Conservation (phyloP, 768 basidiomycete genomes). For the Lepiota venenata region DNA sequence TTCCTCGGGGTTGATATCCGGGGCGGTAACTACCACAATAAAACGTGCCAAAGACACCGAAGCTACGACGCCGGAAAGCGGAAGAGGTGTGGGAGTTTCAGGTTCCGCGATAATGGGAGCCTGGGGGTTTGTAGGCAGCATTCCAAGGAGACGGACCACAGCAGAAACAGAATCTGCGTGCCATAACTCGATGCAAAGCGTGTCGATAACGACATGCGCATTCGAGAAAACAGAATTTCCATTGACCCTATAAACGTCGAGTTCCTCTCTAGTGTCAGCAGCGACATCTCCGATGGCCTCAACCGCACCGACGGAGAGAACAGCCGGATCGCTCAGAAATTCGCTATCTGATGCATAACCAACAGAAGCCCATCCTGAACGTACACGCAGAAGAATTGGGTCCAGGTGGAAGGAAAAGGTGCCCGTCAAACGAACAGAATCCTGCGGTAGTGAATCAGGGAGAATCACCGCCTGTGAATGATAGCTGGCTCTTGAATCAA, state of each 20-base stretch:
- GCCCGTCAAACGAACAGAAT: slow-evolving; percentile 43
- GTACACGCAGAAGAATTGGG: slow-evolving; percentile 53
- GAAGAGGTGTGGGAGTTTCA: slow-evolving; percentile 5
- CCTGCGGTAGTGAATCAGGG: slow-evolving; percentile 11
- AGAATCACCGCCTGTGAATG: slow-evolving; percentile 31
- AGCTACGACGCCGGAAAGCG: slow-evolving; percentile 49
- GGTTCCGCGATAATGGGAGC: slow-evolving; percentile 7
- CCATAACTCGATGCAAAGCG: slow-evolving; percentile 29
- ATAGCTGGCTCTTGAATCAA: slow-evolving; percentile 34
- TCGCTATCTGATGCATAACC: slow-evolving; percentile 32
- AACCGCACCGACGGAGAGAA: slow-evolving; percentile 57
- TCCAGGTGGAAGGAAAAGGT: slow-evolving; percentile 39
- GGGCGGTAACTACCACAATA: slow-evolving; percentile 69
- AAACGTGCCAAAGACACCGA: slow-evolving; percentile 59
- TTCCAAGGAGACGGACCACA: slow-evolving; percentile 41
- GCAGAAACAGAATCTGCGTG: slow-evolving; percentile 28
- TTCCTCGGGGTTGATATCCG: slow-evolving; percentile 76
- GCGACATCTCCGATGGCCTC: slow-evolving; percentile 51
- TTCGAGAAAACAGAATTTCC: slow-evolving; percentile 19
- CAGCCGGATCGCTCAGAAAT: slow-evolving; percentile 41
- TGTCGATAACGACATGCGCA: slow-evolving; percentile 19
- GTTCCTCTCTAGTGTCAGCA: slow-evolving; percentile 38
- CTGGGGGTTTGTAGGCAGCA: slow-evolving; percentile 24
- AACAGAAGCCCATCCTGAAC: slow-evolving; percentile 29
- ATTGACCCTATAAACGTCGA: slow-evolving; percentile 35